Evolutionary conservation across 148 eudicot genomes (phyloP).

Genomic region (Polygonum maritimum): DNA sequence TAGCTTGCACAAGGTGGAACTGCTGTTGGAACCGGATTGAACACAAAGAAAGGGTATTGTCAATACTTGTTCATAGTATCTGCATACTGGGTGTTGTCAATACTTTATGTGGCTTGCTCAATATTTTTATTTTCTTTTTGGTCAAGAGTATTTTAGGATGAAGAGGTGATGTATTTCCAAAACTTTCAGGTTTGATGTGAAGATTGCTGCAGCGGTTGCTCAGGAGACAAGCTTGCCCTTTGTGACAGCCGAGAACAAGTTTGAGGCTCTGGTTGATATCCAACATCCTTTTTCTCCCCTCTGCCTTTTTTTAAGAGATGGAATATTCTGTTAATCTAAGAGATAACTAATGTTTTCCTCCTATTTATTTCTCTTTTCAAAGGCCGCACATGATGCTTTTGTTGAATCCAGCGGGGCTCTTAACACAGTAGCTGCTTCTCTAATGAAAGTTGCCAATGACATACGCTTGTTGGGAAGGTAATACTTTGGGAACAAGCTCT

Average conservation of each 20-base stretch:
- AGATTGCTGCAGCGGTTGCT: conserved; percentile 93
- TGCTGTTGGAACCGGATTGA: conserved; percentile 97
- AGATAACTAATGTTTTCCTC: not conserved
- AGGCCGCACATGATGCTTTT: conserved; percentile 99
- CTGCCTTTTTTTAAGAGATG: not conserved
- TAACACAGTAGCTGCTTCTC: conserved; percentile 80
- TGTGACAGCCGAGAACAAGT: conserved; percentile 95
- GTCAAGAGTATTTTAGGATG: not conserved
- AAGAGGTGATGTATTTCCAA: not conserved
- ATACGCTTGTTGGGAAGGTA: conserved; percentile 95
- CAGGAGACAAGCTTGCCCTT: conserved; percentile 89
- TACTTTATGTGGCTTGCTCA: too few species aligned
- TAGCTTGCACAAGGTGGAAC: conserved; percentile 99
- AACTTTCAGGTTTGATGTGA: conserved; percentile 74
- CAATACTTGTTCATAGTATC: too few species aligned
- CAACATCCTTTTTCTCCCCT: not conserved
- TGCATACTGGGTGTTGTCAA: too few species aligned
- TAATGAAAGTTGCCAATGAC: conserved; percentile 96
- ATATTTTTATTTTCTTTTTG: not conserved
- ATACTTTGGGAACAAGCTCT: not conserved
- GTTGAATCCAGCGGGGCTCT: conserved; percentile 90
- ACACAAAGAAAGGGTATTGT: conserved; percentile 99
- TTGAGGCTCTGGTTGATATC: conserved; percentile 77
- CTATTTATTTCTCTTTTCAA: conserved; percentile 7
- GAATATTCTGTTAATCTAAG: not conserved